Base-by-base conservation (phyloP, 345 rosid genomes). In the Eutrema japonicum region DNA sequence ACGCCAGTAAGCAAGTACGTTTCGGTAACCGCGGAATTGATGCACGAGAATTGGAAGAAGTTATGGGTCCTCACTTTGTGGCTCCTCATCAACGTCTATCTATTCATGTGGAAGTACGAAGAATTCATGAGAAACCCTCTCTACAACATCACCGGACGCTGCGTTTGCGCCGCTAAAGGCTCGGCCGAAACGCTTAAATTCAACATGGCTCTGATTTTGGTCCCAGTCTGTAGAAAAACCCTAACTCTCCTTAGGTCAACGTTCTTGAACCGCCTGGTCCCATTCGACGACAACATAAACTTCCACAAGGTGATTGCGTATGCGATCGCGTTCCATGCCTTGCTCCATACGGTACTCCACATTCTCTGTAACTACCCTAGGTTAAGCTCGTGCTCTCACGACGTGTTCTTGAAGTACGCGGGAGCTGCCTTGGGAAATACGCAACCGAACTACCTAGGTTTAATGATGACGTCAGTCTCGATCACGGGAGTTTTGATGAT, bases 201-300 rank as follows among this genome's bases (percentile, higher is more conserved):
- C 76, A 88, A 95, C 71, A 88, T 95, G 94, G 97, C 97, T 18
- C 79, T 95, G n/a, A 78, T 95, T 57, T 87, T 92, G 54, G 40
- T 95, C 8, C 97, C 99, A 0, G 97, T 92, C 0, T 92, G 98
- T 59, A 78, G 99, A 58, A 75, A 78, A 74, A 88, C 93, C 37
- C 87, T 95, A 1, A 95, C 98, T 1, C 66, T 50, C 7, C 96
- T 92, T 33, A 79, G 97, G 70, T 88, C 93, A 16, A 74, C 94
- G 10, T 75, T 81, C 58, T 89, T 95, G 50, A 73, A 66, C 63
- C 47, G 57, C 2, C 2, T 89, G 10, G 74, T 92, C 73, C 98
- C 98, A 3, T 95, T 92, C 16, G 99, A 95, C n/a, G 99, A 95
- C 74, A 88, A 89, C 70, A 86, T 95, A 7, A 90, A 84, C 79